Percentiles rank a stretch among this genome's conserved stretches.
phyloP scores from a whole-genome alignment of 805 yeast species.

The Barnettozyma siamensis region DNA sequence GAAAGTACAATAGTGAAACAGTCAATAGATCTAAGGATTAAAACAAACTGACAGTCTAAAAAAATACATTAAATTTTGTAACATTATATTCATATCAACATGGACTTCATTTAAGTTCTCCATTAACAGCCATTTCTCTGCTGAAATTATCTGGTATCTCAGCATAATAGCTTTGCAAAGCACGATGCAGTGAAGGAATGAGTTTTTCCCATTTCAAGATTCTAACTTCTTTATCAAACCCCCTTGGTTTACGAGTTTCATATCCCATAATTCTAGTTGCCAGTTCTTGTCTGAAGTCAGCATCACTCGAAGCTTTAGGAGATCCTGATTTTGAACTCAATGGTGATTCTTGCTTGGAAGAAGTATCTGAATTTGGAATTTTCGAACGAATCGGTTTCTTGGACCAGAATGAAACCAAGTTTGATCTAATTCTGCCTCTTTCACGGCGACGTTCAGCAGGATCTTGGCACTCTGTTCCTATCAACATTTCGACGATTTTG shows the following conservation, averaged over 20 bases:
- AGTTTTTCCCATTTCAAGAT: constrained; percentile 56
- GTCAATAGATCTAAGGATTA: too few relatives aligned
- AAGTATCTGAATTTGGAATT: constrained; percentile 12
- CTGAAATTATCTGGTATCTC: constrained; percentile 38
- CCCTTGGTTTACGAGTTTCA: constrained; percentile 57
- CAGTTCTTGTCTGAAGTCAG: constrained; percentile 43
- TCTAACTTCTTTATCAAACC: constrained; percentile 63
- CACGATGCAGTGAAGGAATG: constrained; percentile 55
- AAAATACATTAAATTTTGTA: too few relatives aligned
- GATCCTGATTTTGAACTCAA: constrained; percentile 11
- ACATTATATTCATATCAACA: too few relatives aligned
- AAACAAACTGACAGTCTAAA: too few relatives aligned
- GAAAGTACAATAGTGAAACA: too few relatives aligned
- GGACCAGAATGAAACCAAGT: constrained; percentile 63
- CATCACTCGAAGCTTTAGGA: constrained; percentile 9
- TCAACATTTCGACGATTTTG: constrained; percentile 55
- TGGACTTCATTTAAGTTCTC: too few relatives aligned
- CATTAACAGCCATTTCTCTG: neutral
- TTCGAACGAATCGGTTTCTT: constrained; percentile 49
- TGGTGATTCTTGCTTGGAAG: constrained; percentile 9
- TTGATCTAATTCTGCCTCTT: constrained; percentile 61
- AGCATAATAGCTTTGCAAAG: constrained; percentile 59
- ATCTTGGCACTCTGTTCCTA: constrained; percentile 42
- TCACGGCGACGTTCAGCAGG: constrained; percentile 52
- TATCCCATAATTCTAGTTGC: constrained; percentile 64